Evolutionary conservation across 2,329 filamentous ascomycete genomes (phyloP).

Genomic region (Orbilia blumenaviensis): DNA sequence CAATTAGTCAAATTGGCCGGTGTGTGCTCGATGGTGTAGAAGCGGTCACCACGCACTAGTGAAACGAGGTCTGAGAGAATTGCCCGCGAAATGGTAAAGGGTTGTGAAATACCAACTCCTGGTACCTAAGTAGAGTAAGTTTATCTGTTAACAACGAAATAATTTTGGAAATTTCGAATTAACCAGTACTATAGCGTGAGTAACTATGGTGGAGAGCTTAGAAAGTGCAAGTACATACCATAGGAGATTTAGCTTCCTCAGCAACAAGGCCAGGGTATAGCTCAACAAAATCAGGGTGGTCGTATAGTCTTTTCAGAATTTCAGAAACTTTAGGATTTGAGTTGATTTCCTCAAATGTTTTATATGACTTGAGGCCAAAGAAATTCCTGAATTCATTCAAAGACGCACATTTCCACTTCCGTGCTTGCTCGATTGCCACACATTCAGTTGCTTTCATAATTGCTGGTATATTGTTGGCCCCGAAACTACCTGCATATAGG

Average conservation of each 20-base stretch:
- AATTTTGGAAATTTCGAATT: background rate
- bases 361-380: constrained; percentile 78
- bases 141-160: no score
- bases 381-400: constrained; percentile 87
- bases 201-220: no score
- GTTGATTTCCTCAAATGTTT: constrained; percentile 84
- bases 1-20: constrained; percentile 81
- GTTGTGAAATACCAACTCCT: constrained; percentile 77
- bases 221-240: constrained; percentile 63
- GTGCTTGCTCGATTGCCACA: constrained; percentile 78
- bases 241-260: constrained; percentile 77
- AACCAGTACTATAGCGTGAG: no score
- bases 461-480: constrained; percentile 76
- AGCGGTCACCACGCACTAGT: constrained; percentile 79
- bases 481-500: constrained; percentile 67
- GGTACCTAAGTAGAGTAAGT: constrained; percentile 60
- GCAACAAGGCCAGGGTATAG: constrained; percentile 81
- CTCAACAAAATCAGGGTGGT: constrained; percentile 81
- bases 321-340: constrained; percentile 76
- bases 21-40: constrained; percentile 79
- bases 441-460: constrained; percentile 80
- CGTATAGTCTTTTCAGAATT: constrained; percentile 73
- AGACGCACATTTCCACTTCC: constrained; percentile 79
- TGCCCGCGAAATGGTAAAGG: constrained; percentile 79
- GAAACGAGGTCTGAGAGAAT: constrained; percentile 80